Evolutionary conservation across 805 yeast species (phyloP).

Genomic region (Wickerhamiella parazyma): DNA sequence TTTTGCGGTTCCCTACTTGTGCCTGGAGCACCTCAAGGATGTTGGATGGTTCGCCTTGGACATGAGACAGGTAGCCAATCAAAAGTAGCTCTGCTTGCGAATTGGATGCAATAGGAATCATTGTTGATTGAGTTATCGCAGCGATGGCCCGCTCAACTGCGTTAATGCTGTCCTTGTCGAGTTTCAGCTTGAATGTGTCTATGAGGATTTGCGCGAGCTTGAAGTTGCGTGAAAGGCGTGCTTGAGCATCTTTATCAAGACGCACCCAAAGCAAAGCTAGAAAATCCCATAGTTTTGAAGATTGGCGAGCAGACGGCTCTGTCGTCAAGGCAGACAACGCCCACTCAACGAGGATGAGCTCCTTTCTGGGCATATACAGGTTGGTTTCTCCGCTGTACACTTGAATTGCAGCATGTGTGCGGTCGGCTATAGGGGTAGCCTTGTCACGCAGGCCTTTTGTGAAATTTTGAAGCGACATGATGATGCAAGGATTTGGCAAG

Average conservation of each 20-base stretch:
- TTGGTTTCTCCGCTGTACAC: conserved; percentile 14
- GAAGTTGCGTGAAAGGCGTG: conserved; percentile 12
- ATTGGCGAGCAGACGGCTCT: conserved; percentile 13
- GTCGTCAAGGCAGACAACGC: conserved; percentile 21
- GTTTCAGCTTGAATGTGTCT: conserved; percentile 4
- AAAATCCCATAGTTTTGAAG: conserved; percentile 16
- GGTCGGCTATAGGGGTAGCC: conserved; percentile 13
- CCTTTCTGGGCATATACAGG: conserved; percentile 24
- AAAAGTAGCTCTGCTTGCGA: conserved; percentile 4
- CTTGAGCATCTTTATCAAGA: conserved; percentile 6
- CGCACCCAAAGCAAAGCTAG: conserved; percentile 11
- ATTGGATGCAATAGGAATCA: not conserved
- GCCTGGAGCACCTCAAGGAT: not conserved
- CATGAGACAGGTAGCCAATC: not conserved
- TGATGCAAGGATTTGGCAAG: not conserved
- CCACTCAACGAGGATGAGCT: conserved; percentile 27
- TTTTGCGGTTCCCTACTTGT: not conserved
- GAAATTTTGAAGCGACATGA: conserved; percentile 20
- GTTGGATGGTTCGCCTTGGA: not conserved
- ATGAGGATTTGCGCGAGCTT: conserved; percentile 1
- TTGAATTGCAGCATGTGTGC: conserved; percentile 17
- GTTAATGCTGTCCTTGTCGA: not conserved
- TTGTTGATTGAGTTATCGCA: not conserved
- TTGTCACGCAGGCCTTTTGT: conserved; percentile 24
- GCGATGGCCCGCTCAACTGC: not conserved